Evolutionary conservation across 768 basidiomycete genomes (phyloP), one percentile per base, ranked within the genome.

Genomic region (Kockovaella imperatae): DNA sequence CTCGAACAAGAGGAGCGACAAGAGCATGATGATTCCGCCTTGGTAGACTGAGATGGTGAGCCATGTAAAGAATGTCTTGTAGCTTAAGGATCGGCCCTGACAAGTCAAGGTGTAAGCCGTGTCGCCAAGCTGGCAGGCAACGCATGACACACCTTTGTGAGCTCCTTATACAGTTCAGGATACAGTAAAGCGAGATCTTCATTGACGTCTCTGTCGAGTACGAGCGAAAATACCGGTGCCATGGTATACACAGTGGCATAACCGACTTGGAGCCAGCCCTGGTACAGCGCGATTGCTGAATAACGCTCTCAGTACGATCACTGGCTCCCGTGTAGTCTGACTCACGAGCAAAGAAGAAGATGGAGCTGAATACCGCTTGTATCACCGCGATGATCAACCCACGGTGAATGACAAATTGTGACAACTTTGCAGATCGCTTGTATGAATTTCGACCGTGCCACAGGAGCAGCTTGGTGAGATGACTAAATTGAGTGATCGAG

Each of bases 361-460:
- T 71, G 2, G 86, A 82, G 6, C 86, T 87, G 66, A 91, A 96
- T 5, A 93, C 89, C 14, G 91, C 90, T 72, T 99, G 95, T 79
- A 99, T 97, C 60, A 97, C 80, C 7, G 89, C 90, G 50, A 97
- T 95, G 71, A 96, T 95, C 38, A 99, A 75, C 14, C 91, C 91
- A 52, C 91, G 83, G 65, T 97, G 95, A 56, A 97, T 97, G 56
- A 99, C 91, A 61, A 99, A 99, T 71, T 97, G 95, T 0, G 93
- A 89, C 23, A 99, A 78, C 70, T 97, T 99, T 28, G 95, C 91
- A 0, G 87, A 90, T 56, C 95, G 89, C 42, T 95, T 87, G 72
- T 99, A 99, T 7, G 89, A 95, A 72, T 97, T 97, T 38, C 95
- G 84, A 5, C 95, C 95, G 55, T 97, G 95, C 95, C 95, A 99